Percentiles rank a stretch among this genome's conserved stretches.
phyloP scores from a whole-genome alignment of 192 early-diverging fungal species.

The Haplosporangium gracile region DNA sequence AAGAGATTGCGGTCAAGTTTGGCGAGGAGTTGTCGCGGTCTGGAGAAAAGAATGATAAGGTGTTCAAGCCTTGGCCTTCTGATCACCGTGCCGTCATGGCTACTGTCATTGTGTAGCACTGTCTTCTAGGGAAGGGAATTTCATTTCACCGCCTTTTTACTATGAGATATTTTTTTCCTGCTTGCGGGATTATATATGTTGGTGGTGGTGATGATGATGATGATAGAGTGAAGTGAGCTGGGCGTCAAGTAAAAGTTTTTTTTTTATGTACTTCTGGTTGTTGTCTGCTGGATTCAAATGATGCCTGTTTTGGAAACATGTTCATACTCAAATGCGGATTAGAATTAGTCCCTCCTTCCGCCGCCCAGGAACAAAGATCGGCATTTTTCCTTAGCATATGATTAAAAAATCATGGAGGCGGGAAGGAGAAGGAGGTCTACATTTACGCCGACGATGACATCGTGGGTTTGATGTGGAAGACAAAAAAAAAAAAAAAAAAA shows the following conservation, averaged over 20 bases:
- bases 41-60: constrained; percentile 51
- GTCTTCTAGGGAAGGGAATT: not conserved
- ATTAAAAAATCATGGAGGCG: not conserved
- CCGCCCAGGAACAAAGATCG: constrained; percentile 1
- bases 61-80: constrained; percentile 43
- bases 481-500: too few relatives aligned
- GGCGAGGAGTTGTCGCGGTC: constrained; percentile 33
- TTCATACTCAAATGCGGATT: not conserved
- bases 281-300: not conserved
- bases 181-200: not conserved
- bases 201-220: not conserved
- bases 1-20: constrained; percentile 39
- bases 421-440: not conserved
- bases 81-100: constrained; percentile 51
- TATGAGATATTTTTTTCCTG: not conserved
- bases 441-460: too few relatives aligned
- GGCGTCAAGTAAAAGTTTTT: constrained; percentile 2
- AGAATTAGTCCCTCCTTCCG: not conserved
- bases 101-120: constrained; percentile 33
- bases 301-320: not conserved
- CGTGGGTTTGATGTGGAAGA: too few relatives aligned
- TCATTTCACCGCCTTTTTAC: not conserved
- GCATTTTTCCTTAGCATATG: not conserved
- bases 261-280: not conserved
- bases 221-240: not conserved